Base-by-base conservation (phyloP, 805 yeast genomes). In the Cyberlindnera veronae region DNA sequence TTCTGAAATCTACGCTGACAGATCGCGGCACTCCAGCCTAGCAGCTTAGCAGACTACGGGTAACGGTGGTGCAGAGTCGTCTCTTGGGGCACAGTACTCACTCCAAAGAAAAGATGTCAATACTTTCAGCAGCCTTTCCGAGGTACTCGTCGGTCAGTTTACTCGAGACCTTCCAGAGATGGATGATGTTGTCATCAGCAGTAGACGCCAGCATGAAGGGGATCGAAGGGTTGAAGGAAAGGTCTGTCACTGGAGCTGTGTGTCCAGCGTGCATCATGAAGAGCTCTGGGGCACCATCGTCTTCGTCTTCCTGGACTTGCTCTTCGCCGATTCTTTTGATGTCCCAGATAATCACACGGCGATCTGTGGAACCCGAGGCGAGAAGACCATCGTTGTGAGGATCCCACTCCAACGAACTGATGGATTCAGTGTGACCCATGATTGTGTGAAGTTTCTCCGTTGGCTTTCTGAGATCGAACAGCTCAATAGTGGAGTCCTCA, bases 211-310 rank as follows among this genome's bases (percentile, higher is more conserved):
- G 54, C 28, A 85, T 72, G 90, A 91, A 85, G n/a, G 85, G 85
- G 42, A 79, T 71, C 29, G 58, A 56, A 6, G 81, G 79, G 55
- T 80, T 82, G 71, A 86, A 80, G 24, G 79, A 73, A 49, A 85
- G 68, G 58, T 85, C 95, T 31, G 81, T 79, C 14, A 85, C 81
- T 6, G 82, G 71, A 14, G 87, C 82, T 15, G 89, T 81, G 57
- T 88, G 95, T 16, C 96, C 96, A 28, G 95, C 95, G 58, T 88
- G 96, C 81, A 88, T 84, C 89, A 87, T 84, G 52, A 87, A 68
- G 26, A 88, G 63, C 60, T 88, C 96, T 5, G 95, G 91, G 20
- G 84, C 84, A 29, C 95, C 96, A 54, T 88, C 96, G 49, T 84
- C 95, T 22, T 88, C 84, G 57, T 88, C 96, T 50, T 87, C 96